Evolutionary conservation across 2,329 filamentous ascomycete species (phyloP).

Genomic region (Shiraia bambusicola): DNA sequence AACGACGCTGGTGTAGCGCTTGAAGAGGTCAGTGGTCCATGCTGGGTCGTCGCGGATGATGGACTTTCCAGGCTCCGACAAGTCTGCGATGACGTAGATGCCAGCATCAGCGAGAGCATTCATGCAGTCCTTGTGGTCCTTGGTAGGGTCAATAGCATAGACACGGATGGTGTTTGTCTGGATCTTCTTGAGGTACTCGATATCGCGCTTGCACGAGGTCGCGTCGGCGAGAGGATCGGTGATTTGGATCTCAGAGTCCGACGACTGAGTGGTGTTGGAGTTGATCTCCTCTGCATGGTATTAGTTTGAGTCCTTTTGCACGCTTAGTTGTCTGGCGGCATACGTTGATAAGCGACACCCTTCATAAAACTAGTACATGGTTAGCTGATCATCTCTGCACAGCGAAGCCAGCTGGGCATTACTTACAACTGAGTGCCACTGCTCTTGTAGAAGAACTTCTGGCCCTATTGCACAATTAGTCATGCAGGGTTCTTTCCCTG

Average conservation of each 20-base stretch:
- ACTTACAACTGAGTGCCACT: conserved; percentile 68
- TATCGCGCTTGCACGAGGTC: conserved; percentile 75
- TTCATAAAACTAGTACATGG: conserved; percentile 68
- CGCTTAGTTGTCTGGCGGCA: conserved; percentile 5
- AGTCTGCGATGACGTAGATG: conserved; percentile 79
- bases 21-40: conserved; percentile 78
- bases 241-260: conserved; percentile 57
- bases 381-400: conserved; percentile 14
- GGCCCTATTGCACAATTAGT: conserved; percentile 56
- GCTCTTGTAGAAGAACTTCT: conserved; percentile 88
- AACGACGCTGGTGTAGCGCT: conserved; percentile 80
- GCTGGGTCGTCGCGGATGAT: conserved; percentile 78
- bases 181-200: conserved; percentile 76
- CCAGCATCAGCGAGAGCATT: conserved; percentile 74
- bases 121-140: conserved; percentile 85
- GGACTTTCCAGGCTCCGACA: conserved; percentile 77
- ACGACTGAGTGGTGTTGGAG: conserved; percentile 55
- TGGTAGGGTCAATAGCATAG: conserved; percentile 82
- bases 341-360: conserved; percentile 88
- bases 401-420: background rate
- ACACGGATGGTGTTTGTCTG: conserved; percentile 92
- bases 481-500: conserved; percentile 2
- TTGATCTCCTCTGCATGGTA: conserved; percentile 58
- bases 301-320: conserved; percentile 9
- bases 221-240: conserved; percentile 79